Percentiles rank a stretch among this genome's conserved stretches.
Conservation (phyloP, 1,284 basidiomycete genomes). For the Rhodotorula sp. region DNA sequence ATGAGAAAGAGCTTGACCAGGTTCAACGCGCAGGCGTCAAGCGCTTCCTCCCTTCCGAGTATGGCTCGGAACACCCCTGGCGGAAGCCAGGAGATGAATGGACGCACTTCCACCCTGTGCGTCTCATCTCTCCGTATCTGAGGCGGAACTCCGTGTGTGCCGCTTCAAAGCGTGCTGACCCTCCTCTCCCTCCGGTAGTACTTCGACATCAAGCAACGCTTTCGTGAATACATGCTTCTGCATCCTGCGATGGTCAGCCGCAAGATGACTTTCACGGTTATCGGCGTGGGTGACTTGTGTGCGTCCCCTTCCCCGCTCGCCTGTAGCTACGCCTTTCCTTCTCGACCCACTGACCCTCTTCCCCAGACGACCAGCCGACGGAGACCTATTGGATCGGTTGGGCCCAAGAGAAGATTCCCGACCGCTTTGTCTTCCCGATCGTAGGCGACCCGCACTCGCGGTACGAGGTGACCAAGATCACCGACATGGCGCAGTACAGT, state of each 20-base stretch:
- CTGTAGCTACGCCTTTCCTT: too few relatives aligned
- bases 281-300: slow-evolving; percentile 1
- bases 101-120: neutral
- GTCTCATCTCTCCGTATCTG: neutral
- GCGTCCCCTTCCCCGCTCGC: neutral
- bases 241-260: slow-evolving; percentile 5
- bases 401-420: neutral
- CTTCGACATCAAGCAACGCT: slow-evolving; percentile 1
- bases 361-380: slow-evolving; percentile 1
- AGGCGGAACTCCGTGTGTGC: too few relatives aligned
- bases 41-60: slow-evolving; percentile 1
- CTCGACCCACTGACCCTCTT: neutral
- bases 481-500: slow-evolving; percentile 5
- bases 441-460: neutral
- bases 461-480: neutral
- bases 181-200: neutral
- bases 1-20: neutral
- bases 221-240: slow-evolving; percentile 1
- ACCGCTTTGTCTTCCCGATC: slow-evolving; percentile 3
- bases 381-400: slow-evolving; percentile 1
- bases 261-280: neutral
- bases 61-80: neutral
- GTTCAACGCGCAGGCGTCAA: neutral
- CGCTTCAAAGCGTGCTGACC: neutral
- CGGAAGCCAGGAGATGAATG: neutral